Base-by-base conservation (phyloP, 1,284 basidiomycete genomes). In the Melampsora allii-populina region DNA sequence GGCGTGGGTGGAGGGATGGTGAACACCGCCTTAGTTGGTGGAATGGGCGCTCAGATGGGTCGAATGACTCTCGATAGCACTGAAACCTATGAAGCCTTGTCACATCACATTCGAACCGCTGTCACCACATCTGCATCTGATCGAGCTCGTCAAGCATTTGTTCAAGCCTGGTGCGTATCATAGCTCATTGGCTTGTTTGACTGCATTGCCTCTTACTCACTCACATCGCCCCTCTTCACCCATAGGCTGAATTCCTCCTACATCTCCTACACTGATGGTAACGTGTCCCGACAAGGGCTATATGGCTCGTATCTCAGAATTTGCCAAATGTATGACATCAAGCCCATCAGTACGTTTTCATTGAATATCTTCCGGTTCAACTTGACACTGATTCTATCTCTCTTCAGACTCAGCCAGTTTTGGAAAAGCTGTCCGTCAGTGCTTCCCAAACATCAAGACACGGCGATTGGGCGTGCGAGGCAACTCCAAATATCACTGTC, bases 391-490 rank as follows among this genome's bases (percentile, higher is more conserved):
- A n/a, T 5, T 4, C 50, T 31, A 42, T 53, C 21, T 9, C 17
- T 24, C 14, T 45, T 9, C 29, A 64, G 74, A 94, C 84, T 92
- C 92, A 56, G 92, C 93, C 76, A 93, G 92, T 4, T 86, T 95
- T 79, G 92, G 92, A 77, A 95, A 96, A 83, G 92, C 92, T 65
- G 93, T 96, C 79, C 86, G 92, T 76, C 87, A 91, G 73, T 92
- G 91, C 82, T 96, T 92, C 84, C 91, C 91, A 60, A 90, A 89
- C 77, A 93, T 96, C 86, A 93, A 92, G 86, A 95, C 92, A 60
- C 86, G 93, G 78, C 88, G 93, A 75, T 83, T 95, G 75, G 92
- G 92, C 75, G 91, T 92, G 74, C 85, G 92, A 81, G 92, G 92
- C 71, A 93, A 94, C 84, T 92, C 88, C 83, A 92, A 92, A 85